These are phyloP conservation scores for Ophiocordyceps robertsii DNA, from an alignment of 2,329 filamentous ascomycete species.

Conservation along the genomic window DNA sequence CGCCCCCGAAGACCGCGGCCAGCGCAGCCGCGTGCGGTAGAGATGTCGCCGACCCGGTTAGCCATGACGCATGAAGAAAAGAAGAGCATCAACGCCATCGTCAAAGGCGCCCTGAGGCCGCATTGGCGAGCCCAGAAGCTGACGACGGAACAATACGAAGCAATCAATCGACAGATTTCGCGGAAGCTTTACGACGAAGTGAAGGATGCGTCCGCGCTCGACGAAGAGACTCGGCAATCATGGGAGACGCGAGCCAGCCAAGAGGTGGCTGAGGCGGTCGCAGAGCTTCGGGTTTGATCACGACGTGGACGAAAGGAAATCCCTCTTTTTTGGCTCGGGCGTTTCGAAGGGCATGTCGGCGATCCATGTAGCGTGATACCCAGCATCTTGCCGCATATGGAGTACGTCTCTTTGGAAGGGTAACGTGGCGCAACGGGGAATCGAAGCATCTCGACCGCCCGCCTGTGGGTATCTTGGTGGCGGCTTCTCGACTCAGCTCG, in stretches of 20 bases:
- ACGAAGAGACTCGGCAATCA: constrained; percentile 49
- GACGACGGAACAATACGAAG: constrained; percentile 79
- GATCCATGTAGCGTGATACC: constrained; percentile 19
- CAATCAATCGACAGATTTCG: constrained; percentile 82
- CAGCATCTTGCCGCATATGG: constrained; percentile 14
- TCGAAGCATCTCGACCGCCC: constrained; percentile 3
- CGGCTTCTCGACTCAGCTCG: background rate
- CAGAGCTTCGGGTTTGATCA: constrained; percentile 35
- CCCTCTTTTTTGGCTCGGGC: constrained; percentile 13
- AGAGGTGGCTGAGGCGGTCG: constrained; percentile 67
- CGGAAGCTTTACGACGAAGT: constrained; percentile 71
- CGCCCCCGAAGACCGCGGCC: constrained; percentile 33
- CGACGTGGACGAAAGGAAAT: constrained; percentile 9
- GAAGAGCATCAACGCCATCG: constrained; percentile 77
- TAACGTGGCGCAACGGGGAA: constrained; percentile 5
- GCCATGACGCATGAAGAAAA: constrained; percentile 70
- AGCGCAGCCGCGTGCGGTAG: constrained; percentile 34
- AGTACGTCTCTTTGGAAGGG: constrained; percentile 9
- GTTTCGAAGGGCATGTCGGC: constrained; percentile 14
- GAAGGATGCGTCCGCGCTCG: constrained; percentile 40
- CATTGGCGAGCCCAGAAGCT: constrained; percentile 69
- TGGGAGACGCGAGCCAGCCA: constrained; percentile 67
- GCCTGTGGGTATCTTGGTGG: constrained; percentile 1
- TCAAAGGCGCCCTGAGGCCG: constrained; percentile 69
- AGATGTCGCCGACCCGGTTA: constrained; percentile 54